Evolutionary conservation across 257 asterid species (phyloP).

Genomic region (Capsicum rhomboideum): DNA sequence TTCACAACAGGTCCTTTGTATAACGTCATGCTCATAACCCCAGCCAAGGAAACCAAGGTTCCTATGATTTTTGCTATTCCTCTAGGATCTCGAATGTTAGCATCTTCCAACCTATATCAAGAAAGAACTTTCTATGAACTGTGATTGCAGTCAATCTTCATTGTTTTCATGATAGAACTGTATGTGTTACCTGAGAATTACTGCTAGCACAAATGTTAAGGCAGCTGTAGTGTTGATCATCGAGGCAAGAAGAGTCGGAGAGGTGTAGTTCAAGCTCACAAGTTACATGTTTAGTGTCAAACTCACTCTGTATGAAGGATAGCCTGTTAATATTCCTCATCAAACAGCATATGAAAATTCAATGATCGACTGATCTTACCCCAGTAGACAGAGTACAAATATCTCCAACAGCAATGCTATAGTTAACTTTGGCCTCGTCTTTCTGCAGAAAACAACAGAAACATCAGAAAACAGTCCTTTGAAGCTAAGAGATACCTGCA

Average conservation of each 20-base stretch:
- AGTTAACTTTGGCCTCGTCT: constrained; percentile 52
- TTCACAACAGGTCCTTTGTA: constrained; percentile 51
- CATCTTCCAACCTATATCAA: constrained; percentile 50
- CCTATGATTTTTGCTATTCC: constrained; percentile 60
- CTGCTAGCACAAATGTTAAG: constrained; percentile 60
- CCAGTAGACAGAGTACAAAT: constrained; percentile 49
- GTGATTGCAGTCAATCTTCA: not conserved
- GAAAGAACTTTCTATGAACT: not conserved
- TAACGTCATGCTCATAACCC: constrained; percentile 59
- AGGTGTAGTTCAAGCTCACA: constrained; percentile 47
- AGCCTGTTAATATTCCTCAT: not conserved
- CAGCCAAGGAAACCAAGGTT: constrained; percentile 53
- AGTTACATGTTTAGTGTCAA: constrained; percentile 69
- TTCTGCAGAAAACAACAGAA: constrained; percentile 30
- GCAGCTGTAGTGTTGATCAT: constrained; percentile 62
- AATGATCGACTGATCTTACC: constrained; percentile 26
- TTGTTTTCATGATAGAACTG: not conserved
- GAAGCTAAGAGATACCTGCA: not conserved
- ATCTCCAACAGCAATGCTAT: constrained; percentile 40
- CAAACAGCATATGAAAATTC: not conserved
- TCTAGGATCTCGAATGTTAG: constrained; percentile 33
- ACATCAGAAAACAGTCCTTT: not conserved
- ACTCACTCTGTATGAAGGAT: constrained; percentile 39
- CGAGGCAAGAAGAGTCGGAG: constrained; percentile 63
- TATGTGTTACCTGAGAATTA: constrained; percentile 48